Evolutionary conservation across 495 filamentous ascomycete genomes (phyloP).

Genomic region (Cercophora sp.): DNA sequence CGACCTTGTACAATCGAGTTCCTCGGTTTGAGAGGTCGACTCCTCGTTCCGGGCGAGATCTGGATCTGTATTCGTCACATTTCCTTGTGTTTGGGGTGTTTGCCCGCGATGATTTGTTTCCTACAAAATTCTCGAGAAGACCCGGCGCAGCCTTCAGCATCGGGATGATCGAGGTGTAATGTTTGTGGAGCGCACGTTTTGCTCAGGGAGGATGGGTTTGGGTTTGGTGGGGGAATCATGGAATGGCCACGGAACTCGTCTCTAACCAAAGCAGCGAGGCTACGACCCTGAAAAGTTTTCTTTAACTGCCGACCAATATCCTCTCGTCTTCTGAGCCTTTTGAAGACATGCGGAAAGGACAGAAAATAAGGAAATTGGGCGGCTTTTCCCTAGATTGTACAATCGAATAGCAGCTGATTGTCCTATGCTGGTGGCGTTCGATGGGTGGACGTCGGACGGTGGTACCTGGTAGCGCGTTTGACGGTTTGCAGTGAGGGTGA

Average conservation of each 20-base stretch:
- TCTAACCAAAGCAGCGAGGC: constrained; percentile 4
- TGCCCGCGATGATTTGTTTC: constrained; percentile 19
- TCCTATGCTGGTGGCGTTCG: constrained; percentile 27
- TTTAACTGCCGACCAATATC: too few species aligned
- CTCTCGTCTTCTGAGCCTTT: constrained; percentile 15
- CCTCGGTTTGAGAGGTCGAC: too few species aligned
- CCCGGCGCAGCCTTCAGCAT: constrained; percentile 4
- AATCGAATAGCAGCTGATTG: constrained; percentile 37
- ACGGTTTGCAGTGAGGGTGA: constrained; percentile 17
- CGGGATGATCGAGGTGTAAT: constrained; percentile 11
- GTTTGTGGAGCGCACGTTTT: constrained; percentile 6
- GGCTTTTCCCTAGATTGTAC: constrained; percentile 37
- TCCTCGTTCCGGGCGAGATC: too few species aligned
- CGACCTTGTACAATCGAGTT: too few species aligned
- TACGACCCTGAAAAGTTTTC: constrained; percentile 20
- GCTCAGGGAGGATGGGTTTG: constrained; percentile 18
- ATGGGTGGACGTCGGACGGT: constrained; percentile 18
- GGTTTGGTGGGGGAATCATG: background rate
- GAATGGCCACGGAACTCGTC: background rate
- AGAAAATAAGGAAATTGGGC: constrained; percentile 28
- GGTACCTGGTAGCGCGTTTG: background rate
- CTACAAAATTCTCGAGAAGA: constrained; percentile 6
- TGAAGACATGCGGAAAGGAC: too few species aligned
- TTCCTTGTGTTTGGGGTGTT: constrained; percentile 5
- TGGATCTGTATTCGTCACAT: constrained; percentile 2